Conservation (phyloP, 139 green algal genomes). For the Nannochloris sp. region DNA sequence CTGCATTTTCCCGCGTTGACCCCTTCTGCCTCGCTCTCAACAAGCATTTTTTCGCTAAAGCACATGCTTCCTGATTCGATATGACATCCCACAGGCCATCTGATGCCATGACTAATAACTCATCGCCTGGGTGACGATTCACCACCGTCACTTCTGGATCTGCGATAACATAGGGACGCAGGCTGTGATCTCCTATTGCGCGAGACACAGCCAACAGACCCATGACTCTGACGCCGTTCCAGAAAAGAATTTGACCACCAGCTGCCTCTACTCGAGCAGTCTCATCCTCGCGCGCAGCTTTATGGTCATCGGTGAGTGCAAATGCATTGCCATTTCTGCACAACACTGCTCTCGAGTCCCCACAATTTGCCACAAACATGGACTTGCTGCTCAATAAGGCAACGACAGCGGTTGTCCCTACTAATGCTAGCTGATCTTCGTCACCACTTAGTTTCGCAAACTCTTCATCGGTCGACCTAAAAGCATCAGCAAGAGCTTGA, state of each 20-base stretch:
- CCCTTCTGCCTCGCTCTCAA: conserved; percentile 25
- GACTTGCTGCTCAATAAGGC: conserved; percentile 48
- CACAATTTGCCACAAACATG: conserved; percentile 74
- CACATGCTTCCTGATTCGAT: conserved; percentile 58
- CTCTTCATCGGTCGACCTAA: conserved; percentile 44
- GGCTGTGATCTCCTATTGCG: conserved; percentile 58
- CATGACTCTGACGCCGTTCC: conserved; percentile 66
- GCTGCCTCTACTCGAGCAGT: conserved; percentile 55
- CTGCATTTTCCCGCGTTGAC: conserved; percentile 26
- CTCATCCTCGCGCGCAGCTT: conserved; percentile 61
- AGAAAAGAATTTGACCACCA: conserved; percentile 64
- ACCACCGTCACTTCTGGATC: conserved; percentile 59
- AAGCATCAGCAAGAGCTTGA: conserved; percentile 36
- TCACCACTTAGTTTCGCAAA: conserved; percentile 36
- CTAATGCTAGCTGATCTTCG: conserved; percentile 32
- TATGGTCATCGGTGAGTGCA: conserved; percentile 64
- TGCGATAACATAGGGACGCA: conserved; percentile 52
- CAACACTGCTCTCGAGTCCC: conserved; percentile 73
- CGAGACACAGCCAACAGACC: conserved; percentile 62
- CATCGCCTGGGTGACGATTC: conserved; percentile 32
- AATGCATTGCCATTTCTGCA: conserved; percentile 41
- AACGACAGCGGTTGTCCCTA: conserved; percentile 80
- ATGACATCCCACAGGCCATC: conserved; percentile 74
- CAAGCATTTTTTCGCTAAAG: conserved; percentile 51
- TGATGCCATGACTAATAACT: conserved; percentile 60